Base-by-base conservation (phyloP, 116 monocot genomes). In the Papilionanthe hybrid region DNA sequence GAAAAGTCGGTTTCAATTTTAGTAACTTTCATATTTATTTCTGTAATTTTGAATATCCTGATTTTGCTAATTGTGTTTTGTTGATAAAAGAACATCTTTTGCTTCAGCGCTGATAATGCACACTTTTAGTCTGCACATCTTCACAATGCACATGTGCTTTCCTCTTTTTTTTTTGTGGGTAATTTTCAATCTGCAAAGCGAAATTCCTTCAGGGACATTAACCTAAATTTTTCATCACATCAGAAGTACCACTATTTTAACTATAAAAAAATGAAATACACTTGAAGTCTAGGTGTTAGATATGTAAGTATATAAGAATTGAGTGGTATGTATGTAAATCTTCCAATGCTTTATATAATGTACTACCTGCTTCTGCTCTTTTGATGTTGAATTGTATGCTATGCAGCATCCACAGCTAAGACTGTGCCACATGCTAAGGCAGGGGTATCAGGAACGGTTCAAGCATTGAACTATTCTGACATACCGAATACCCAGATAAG, bases 401-500 rank as follows among this genome's bases (percentile, higher is more conserved):
- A 81, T 85, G 73, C 74, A 96, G 89, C 93, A 65, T 93, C 92
- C 45, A 42, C 18, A 60, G 81, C 87, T 42, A 96, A 92, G 86
- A 86, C 77, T 60, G 86, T 49, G 32, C 47, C 77, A 37, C 23
- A 75, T 27, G 29, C 81, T 19, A 82, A 87, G 76, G 42, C 55
- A 28, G 56, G 72, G 80, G 88, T 79, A 28, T 5, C 84, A 57
- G 30, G 79, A 45, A 45, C 73, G 50, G 75, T 84, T 81, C 78
- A 81, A 32, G 72, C 74, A 66, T 82, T 90, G 58, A 84, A 89
- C 68, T 95, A 93, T 84, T 80, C 93, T 30, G 95, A 99, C 77
- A 81, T 99, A 82, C 85, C 93, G 71, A 86, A 80, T 80, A 85
- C 91, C 10, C 99, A 99, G 82, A 95, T 99, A 82, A 90, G 93